These are phyloP conservation scores for Jatropha podagrica DNA, from an alignment of 441 rosid genomes.

Conservation along the genomic window DNA sequence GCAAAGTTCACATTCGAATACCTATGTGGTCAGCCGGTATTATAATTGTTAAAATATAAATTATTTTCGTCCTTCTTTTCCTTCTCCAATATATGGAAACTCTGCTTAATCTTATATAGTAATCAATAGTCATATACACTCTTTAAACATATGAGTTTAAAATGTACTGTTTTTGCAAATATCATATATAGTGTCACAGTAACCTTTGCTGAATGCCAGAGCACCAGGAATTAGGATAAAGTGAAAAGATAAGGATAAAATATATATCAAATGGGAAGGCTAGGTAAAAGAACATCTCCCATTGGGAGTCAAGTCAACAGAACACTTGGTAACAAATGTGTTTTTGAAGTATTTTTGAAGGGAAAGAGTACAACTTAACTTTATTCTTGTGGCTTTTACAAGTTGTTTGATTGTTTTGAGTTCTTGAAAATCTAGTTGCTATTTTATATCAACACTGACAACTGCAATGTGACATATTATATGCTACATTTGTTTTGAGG, in stretches of 20 bases:
- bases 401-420: background rate
- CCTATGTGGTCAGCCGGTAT: conserved; percentile 82
- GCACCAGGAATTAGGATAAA: background rate
- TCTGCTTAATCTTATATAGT: background rate
- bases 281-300: background rate
- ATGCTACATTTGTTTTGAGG: background rate
- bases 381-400: background rate
- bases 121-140: background rate
- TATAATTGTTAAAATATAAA: conserved; percentile 15
- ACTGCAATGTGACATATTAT: background rate
- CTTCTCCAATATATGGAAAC: background rate
- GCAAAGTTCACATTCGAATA: conserved; percentile 76
- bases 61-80: background rate
- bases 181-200: background rate
- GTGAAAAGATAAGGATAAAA: conserved; percentile 1
- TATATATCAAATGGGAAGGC: background rate
- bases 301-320: background rate
- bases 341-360: background rate
- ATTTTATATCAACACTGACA: background rate
- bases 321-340: background rate
- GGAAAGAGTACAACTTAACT: background rate
- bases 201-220: background rate
- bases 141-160: background rate
- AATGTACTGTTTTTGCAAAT: background rate
- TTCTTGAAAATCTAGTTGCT: background rate